Evolutionary conservation across 1,139 yeast species (phyloP), one percentile per base, ranked within the genome.

Genomic region (Geotrichum aggregatum): DNA sequence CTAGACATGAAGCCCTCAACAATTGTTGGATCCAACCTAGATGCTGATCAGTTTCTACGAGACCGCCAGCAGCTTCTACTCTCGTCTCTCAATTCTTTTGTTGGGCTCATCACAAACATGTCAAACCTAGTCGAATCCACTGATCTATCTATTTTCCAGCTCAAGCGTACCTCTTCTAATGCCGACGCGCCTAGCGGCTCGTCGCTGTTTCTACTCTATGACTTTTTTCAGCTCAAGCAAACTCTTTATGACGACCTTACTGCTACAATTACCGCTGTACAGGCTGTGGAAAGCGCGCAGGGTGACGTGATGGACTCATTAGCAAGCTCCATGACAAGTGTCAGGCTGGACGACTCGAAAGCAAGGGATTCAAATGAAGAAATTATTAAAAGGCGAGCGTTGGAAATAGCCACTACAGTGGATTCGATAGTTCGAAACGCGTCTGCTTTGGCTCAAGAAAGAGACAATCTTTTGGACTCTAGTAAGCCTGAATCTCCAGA

Each of bases 141-240:
- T 18, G 71, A 68, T 47, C 48, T 62, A 48, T 63, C 63, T 7
- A 57, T 52, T 26, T 66, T 52, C 52, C 67, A 59, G 48, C 58
- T 62, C 34, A 58, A 59, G 49, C 61, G 56, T 7, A 26, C 44
- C 21, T 39, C n/a, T 19, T 47, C 46, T 11, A 42, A 13, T 26
- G 26, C 44, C 2, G 28, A 14, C 4, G 18, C 50, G 3, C 6
- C 48, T 10, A 39, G 57, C 2, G 49, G 56, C 1, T 46, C 54
- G 19, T 54, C 62, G 31, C 80, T 83, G 60, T 84, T 87, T 0
- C 73, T 83, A 16, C 76, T 88, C 10, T 74, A 83, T 35, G 95
- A 87, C 50, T 88, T 87, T 64, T 79, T 84, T 63, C 85, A 84
- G 57, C 72, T 78, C 47, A 89, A 88, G 62, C 96, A 88, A 63